Percentiles rank a stretch among this genome's conserved stretches.
These are phyloP conservation scores for Priceomyces melissophilus DNA, from an alignment of 805 yeast genomes.

Conservation along the genomic window DNA sequence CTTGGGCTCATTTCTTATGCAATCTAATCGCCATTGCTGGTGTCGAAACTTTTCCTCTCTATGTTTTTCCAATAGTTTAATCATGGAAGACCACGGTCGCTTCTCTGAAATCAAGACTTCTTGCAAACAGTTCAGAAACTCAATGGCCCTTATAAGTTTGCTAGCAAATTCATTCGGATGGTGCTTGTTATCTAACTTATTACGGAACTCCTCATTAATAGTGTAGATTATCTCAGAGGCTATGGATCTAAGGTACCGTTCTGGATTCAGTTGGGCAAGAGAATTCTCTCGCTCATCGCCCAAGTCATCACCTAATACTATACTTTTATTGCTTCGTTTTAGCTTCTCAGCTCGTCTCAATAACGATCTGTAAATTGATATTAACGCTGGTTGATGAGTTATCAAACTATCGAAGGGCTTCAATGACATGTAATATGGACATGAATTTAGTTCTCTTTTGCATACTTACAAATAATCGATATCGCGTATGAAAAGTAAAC, in stretches of 20 bases:
- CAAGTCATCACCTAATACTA: constrained; percentile 1
- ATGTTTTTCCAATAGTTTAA: constrained; percentile 12
- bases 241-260: constrained; percentile 12
- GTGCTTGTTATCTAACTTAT: neutral
- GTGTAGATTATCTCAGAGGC: constrained; percentile 15
- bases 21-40: constrained; percentile 18
- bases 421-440: constrained; percentile 2
- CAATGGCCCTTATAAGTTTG: constrained; percentile 10
- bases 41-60: constrained; percentile 9
- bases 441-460: neutral
- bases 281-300: constrained; percentile 3
- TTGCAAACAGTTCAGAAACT: constrained; percentile 9
- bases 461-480: neutral
- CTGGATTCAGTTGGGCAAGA: constrained; percentile 7
- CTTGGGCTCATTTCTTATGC: neutral
- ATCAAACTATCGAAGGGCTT: constrained; percentile 1
- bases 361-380: constrained; percentile 8
- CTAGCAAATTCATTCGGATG: constrained; percentile 5
- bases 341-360: constrained; percentile 4
- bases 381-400: constrained; percentile 6
- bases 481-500: neutral
- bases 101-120: neutral
- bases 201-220: constrained; percentile 14
- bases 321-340: neutral
- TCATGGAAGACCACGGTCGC: constrained; percentile 6